Percentiles rank a stretch among this genome's conserved stretches.
phyloP scores from a whole-genome alignment of 331 rosid species.

The Saraca asoca region DNA sequence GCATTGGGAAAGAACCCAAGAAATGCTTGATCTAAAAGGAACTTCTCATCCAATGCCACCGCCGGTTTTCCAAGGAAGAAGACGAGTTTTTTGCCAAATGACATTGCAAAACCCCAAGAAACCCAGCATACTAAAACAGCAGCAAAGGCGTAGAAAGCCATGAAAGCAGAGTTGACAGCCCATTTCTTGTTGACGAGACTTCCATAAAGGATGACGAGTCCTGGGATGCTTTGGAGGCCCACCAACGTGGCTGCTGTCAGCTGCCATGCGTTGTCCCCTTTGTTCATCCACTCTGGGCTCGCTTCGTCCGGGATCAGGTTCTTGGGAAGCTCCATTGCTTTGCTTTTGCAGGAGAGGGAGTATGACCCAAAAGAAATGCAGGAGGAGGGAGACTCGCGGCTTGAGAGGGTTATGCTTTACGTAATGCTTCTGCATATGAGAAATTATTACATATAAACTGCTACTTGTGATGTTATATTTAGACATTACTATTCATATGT shows the following conservation, averaged over 20 bases:
- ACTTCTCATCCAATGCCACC: conserved; percentile 46
- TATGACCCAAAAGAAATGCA: too few species aligned
- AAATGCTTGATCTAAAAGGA: conserved; percentile 45
- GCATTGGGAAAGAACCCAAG: conserved; percentile 49
- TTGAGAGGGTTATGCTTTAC: background rate
- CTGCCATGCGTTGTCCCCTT: conserved; percentile 62
- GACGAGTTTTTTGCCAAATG: conserved; percentile 41
- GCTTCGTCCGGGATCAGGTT: conserved; percentile 43
- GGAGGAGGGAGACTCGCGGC: background rate
- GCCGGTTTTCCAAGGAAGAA: conserved; percentile 47
- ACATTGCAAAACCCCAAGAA: conserved; percentile 53
- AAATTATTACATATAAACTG: too few species aligned
- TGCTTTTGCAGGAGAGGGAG: background rate
- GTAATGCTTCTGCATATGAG: background rate
- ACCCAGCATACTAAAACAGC: conserved; percentile 51
- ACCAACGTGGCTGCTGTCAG: conserved; percentile 51
- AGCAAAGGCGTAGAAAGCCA: conserved; percentile 58
- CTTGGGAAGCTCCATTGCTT: conserved; percentile 43
- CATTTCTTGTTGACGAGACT: conserved; percentile 48
- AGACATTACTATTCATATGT: too few species aligned
- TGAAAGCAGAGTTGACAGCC: conserved; percentile 59
- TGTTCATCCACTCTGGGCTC: conserved; percentile 59
- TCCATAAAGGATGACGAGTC: conserved; percentile 52
- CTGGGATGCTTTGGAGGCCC: conserved; percentile 57
- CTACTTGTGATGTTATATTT: too few species aligned